phyloP scores from a whole-genome alignment of 2,329 filamentous ascomycete genomes.

The Aplosporella prunicola region DNA sequence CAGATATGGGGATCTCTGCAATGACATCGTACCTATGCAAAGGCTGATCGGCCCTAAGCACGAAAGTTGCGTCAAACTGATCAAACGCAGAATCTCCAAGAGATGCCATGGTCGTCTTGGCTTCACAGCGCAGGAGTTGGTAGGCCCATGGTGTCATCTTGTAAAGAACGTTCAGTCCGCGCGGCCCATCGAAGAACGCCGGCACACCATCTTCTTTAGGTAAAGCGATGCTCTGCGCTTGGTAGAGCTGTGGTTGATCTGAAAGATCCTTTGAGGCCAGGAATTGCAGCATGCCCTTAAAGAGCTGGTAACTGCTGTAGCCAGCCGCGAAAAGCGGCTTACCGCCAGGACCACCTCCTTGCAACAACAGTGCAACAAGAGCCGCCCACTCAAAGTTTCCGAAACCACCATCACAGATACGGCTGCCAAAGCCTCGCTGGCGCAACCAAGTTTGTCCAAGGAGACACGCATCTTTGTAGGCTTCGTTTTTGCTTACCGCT shows the following conservation, averaged over 20 bases:
- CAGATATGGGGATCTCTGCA: conserved; percentile 30
- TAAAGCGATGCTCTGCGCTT: conserved; percentile 27
- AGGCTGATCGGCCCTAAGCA: conserved; percentile 47
- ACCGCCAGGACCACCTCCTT: conserved; percentile 64
- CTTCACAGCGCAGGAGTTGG: conserved; percentile 60
- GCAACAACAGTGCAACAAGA: conserved; percentile 70
- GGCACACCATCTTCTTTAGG: conserved; percentile 45
- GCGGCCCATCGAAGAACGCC: conserved; percentile 65
- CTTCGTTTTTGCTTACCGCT: conserved; percentile 58
- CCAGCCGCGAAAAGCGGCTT: conserved; percentile 64
- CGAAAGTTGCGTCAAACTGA: conserved; percentile 80
- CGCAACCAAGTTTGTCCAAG: conserved; percentile 82
- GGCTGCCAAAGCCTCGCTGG: conserved; percentile 70
- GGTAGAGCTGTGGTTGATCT: conserved; percentile 52
- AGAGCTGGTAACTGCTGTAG: conserved; percentile 84
- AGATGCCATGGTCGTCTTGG: conserved; percentile 62
- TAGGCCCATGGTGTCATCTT: conserved; percentile 90
- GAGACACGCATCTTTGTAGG: conserved; percentile 75
- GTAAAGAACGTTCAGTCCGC: conserved; percentile 72
- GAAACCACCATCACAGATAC: conserved; percentile 70
- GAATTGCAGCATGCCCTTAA: conserved; percentile 90
- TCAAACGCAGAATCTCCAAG: conserved; percentile 65
- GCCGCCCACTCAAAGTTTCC: conserved; percentile 85
- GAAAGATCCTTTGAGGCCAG: conserved; percentile 63
- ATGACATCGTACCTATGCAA: conserved; percentile 48